Evolutionary conservation across 495 filamentous ascomycete species (phyloP).

Genomic region (Aspergillus leporis): DNA sequence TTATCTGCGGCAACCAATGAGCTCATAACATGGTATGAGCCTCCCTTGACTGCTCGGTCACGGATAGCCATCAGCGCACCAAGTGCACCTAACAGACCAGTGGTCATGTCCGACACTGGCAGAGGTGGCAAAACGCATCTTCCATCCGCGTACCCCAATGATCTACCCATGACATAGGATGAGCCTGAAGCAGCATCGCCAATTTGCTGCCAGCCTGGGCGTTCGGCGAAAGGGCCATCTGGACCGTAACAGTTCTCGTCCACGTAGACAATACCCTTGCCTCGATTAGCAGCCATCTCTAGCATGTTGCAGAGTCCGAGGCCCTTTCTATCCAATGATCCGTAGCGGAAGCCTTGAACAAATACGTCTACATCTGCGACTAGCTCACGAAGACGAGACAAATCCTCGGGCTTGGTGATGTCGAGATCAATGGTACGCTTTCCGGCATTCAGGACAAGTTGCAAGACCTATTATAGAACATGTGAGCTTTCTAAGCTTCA

Average conservation of each 20-base stretch:
- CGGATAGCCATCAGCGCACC: conserved; percentile 49
- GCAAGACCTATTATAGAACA: conserved; percentile 30
- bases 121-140: conserved; percentile 64
- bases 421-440: conserved; percentile 57
- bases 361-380: conserved; percentile 57
- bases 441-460: conserved; percentile 50
- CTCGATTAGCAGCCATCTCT: conserved; percentile 42
- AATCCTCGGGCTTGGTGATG: conserved; percentile 44
- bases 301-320: conserved; percentile 51
- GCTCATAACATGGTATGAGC: conserved; percentile 28
- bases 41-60: conserved; percentile 28
- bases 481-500: background rate
- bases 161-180: conserved; percentile 30
- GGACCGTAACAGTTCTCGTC: conserved; percentile 65
- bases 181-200: conserved; percentile 36
- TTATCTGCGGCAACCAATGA: conserved; percentile 29
- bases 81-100: conserved; percentile 56
- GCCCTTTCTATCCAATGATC: conserved; percentile 51
- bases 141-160: conserved; percentile 62
- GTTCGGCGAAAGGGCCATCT: conserved; percentile 31
- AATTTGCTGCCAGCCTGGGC: conserved; percentile 51
- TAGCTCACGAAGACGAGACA: conserved; percentile 41
- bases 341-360: conserved; percentile 57
- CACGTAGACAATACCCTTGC: conserved; percentile 62
- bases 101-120: conserved; percentile 71